These are phyloP conservation scores for Mikania micrantha DNA, from an alignment of 129 eudicot genomes.

Conservation along the genomic window DNA sequence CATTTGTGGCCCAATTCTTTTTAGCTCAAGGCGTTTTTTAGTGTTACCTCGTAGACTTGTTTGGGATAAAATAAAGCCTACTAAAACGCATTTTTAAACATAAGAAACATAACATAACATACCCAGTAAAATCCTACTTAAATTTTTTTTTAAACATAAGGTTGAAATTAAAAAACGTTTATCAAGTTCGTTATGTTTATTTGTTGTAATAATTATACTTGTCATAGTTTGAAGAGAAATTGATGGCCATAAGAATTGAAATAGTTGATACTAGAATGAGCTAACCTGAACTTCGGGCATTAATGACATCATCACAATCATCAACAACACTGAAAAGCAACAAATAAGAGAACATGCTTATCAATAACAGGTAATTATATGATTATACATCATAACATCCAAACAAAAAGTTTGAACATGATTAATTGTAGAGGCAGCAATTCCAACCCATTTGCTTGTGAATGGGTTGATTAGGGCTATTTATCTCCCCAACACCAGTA, in stretches of 20 bases:
- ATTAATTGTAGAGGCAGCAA: not conserved
- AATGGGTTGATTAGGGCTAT: not conserved
- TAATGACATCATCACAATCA: conserved; percentile 41
- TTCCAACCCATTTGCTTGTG: not conserved
- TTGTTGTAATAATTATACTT: not conserved
- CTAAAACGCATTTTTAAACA: no score
- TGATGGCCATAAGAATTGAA: not conserved
- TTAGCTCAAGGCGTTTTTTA: no score
- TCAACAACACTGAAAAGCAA: conserved; percentile 75
- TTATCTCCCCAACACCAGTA: not conserved
- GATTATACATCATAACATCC: not conserved
- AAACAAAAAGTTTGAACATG: not conserved
- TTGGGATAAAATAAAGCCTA: no score
- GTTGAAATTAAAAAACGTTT: no score
- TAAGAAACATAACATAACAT: no score
- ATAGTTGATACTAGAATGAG: not conserved
- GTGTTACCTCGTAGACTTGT: no score
- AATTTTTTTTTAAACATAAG: no score
- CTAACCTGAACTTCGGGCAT: conserved; percentile 51
- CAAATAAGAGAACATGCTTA: conserved; percentile 2
- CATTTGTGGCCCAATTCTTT: no score
- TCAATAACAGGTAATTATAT: conserved; percentile 2
- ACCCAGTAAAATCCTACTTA: no score
- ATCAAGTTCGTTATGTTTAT: no score
- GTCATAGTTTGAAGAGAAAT: not conserved